A percentile compares a stretch with the other conserved stretches of the same genome.
Evolutionary conservation across 352 stramenopile species (phyloP).

Genomic region (Phytopythium boreale): DNA sequence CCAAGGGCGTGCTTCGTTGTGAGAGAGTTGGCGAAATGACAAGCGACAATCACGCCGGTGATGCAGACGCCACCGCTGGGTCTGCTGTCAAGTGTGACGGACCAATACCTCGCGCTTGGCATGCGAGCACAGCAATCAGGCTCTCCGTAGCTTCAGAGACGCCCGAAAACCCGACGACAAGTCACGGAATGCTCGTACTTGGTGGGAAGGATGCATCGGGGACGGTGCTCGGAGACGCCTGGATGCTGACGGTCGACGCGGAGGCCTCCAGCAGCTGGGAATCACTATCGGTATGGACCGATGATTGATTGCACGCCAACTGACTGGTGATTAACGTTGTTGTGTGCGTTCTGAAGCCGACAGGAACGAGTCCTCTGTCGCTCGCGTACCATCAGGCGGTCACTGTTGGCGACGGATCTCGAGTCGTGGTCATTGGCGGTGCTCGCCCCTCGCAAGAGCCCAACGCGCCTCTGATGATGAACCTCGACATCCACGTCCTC

Average conservation of each 20-base stretch:
- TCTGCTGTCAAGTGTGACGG: not conserved
- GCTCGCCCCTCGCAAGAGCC: slow-evolving; percentile 14
- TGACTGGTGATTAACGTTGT: not conserved
- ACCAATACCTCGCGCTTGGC: slow-evolving; percentile 39
- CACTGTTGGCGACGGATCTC: slow-evolving; percentile 23
- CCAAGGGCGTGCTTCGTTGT: slow-evolving; percentile 38
- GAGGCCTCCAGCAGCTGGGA: slow-evolving; percentile 22
- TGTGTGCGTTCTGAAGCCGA: slow-evolving; percentile 19
- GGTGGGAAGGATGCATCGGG: slow-evolving; percentile 37
- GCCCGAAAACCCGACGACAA: slow-evolving; percentile 8
- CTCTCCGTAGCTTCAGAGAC: slow-evolving; percentile 12
- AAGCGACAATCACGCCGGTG: not conserved
- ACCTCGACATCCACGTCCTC: slow-evolving; percentile 38
- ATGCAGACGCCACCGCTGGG: not conserved
- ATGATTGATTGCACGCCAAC: too few relatives aligned
- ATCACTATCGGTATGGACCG: slow-evolving; percentile 27
- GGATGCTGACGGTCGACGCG: slow-evolving; percentile 28
- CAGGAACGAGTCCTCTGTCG: slow-evolving; percentile 46
- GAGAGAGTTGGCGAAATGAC: slow-evolving; percentile 12
- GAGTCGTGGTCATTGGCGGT: slow-evolving; percentile 52
- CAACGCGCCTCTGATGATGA: slow-evolving; percentile 16
- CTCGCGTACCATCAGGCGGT: slow-evolving; percentile 48
- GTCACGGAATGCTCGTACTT: slow-evolving; percentile 40
- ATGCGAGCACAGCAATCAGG: slow-evolving; percentile 27
- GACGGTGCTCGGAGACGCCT: slow-evolving; percentile 39